Evolutionary conservation across 106 monocot genomes (phyloP).

Genomic region (Iris macrosiphon): DNA sequence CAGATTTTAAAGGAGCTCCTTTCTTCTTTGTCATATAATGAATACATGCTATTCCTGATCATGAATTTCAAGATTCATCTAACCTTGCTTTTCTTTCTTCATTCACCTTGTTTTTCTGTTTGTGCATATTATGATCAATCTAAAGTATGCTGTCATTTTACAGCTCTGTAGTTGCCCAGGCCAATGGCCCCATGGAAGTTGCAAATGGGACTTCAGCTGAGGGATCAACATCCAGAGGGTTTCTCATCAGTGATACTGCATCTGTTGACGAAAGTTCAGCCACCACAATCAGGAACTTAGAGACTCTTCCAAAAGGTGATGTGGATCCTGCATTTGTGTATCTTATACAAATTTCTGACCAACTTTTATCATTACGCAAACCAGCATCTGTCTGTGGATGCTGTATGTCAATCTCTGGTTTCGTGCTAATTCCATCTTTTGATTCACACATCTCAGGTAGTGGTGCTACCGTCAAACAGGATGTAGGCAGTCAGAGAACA

Average conservation of each 20-base stretch:
- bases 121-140: not conserved
- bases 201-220: conserved; percentile 4
- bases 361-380: not conserved
- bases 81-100: not conserved
- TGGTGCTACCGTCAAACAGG: conserved; percentile 20
- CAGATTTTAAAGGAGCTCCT: no score
- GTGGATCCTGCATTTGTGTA: not conserved
- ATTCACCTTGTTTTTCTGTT: not conserved
- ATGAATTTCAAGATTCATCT: not conserved
- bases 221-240: not conserved
- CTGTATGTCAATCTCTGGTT: conserved; percentile 28
- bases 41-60: no score
- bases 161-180: conserved; percentile 26
- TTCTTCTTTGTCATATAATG: no score
- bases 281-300: not conserved
- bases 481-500: conserved; percentile 20
- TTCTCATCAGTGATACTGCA: not conserved
- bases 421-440: conserved; percentile 23
- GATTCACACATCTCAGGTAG: conserved; percentile 14
- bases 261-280: conserved; percentile 1
- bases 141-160: not conserved
- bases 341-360: no score
- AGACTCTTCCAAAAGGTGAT: not conserved
- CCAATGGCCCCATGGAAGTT: conserved; percentile 14
- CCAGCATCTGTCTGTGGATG: conserved; percentile 18